Percentiles rank a stretch among this genome's conserved stretches.
Evolutionary conservation across 805 yeast genomes (phyloP).

Genomic region (Kuraishia capsulata): DNA sequence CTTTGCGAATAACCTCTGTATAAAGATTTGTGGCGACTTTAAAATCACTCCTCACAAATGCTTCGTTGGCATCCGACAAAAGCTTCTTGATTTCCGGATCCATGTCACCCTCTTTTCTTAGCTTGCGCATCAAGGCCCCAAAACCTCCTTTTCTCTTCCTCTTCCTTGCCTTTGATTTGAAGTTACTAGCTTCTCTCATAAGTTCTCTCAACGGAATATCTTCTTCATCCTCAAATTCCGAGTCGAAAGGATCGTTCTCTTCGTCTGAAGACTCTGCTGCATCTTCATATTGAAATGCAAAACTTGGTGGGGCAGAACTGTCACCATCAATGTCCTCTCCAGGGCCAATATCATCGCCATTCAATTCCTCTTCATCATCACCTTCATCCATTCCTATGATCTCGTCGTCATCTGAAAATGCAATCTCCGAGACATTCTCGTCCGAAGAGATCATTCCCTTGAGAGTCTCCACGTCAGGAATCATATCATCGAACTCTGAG

Average conservation of each 20-base stretch:
- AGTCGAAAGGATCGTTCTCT: conserved; percentile 10
- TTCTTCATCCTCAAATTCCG: conserved; percentile 23
- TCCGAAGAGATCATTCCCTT: conserved; percentile 11
- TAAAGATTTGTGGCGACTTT: conserved; percentile 51
- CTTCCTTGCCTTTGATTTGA: conserved; percentile 35
- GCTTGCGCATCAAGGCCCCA: conserved; percentile 26
- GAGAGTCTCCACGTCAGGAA: conserved; percentile 8
- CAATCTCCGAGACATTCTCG: conserved; percentile 19
- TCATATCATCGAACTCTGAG: not conserved
- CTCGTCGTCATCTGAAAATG: conserved; percentile 13
- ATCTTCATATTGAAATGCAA: conserved; percentile 5
- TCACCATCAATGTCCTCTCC: no score
- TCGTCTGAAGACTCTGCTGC: conserved; percentile 11
- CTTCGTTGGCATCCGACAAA: conserved; percentile 70
- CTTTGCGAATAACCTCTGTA: conserved; percentile 65
- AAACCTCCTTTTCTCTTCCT: conserved; percentile 25
- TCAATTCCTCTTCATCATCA: conserved; percentile 19
- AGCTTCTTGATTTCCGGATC: conserved; percentile 67
- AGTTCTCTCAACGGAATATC: conserved; percentile 49
- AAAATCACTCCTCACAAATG: conserved; percentile 59
- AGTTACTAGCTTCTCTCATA: conserved; percentile 58
- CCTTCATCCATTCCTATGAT: conserved; percentile 8
- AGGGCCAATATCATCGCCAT: conserved; percentile 12
- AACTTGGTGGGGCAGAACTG: conserved; percentile 3
- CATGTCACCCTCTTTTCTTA: conserved; percentile 33